Evolutionary conservation across 331 rosid species (phyloP).

Genomic region (Quercus tomentella): DNA sequence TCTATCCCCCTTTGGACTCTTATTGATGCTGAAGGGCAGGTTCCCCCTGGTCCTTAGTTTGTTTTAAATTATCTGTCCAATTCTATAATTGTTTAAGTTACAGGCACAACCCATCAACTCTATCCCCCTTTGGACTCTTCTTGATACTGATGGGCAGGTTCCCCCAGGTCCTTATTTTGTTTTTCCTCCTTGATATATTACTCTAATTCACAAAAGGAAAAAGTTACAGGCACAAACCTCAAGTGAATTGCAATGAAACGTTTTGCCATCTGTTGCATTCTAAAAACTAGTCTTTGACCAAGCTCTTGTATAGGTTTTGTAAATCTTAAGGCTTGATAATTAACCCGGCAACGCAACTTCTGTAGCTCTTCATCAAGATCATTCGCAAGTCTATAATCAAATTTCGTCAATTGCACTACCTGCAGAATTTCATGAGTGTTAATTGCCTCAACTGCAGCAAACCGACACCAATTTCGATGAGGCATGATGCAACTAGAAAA

Average conservation of each 20-base stretch:
- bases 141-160: too few relatives aligned
- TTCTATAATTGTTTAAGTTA: neutral
- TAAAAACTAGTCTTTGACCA: conserved; percentile 69
- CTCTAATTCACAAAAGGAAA: too few relatives aligned
- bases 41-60: too few relatives aligned
- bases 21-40: too few relatives aligned
- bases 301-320: conserved; percentile 79
- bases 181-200: too few relatives aligned
- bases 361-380: conserved; percentile 87
- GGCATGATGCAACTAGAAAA: neutral
- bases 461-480: neutral
- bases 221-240: conserved; percentile 48
- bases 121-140: too few relatives aligned
- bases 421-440: conserved; percentile 35
- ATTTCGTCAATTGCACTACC: conserved; percentile 96
- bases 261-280: conserved; percentile 73
- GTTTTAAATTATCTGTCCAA: neutral
- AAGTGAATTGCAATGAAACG: conserved; percentile 89
- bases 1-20: too few relatives aligned
- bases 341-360: conserved; percentile 92
- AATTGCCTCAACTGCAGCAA: conserved; percentile 15
- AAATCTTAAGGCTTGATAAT: conserved; percentile 86
- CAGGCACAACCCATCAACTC: too few relatives aligned
- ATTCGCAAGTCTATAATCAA: conserved; percentile 93
- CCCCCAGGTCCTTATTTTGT: too few relatives aligned